Evolutionary conservation across 2,329 filamentous ascomycete species (phyloP).

Genomic region (Phialemoniopsis sp.): DNA sequence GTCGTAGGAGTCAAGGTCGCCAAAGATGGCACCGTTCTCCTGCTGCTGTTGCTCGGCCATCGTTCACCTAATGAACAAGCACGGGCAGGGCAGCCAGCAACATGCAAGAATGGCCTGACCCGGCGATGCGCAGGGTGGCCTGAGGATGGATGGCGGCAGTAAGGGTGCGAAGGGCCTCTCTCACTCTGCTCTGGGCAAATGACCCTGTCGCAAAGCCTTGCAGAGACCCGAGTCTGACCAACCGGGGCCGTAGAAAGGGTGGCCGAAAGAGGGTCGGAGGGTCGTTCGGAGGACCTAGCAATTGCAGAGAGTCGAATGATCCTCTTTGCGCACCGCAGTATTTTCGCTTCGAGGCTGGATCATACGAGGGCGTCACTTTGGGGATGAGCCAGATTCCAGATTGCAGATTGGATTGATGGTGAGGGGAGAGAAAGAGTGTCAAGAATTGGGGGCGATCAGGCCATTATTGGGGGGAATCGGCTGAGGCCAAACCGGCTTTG

Average conservation of each 20-base stretch:
- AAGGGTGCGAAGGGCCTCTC: neutral
- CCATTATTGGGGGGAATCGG: conserved; percentile 1
- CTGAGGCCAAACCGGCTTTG: no score
- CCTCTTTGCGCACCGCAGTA: no score
- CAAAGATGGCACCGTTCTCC: conserved; percentile 29
- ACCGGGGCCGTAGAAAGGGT: no score
- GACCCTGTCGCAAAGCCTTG: neutral
- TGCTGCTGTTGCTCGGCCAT: conserved; percentile 1
- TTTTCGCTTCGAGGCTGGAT: no score
- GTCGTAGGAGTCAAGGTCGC: conserved; percentile 35
- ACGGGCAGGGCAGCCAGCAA: neutral
- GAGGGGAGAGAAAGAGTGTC: no score
- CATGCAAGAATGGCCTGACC: neutral
- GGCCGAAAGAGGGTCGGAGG: no score
- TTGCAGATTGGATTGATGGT: neutral
- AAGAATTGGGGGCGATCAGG: conserved; percentile 3
- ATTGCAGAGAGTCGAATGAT: no score
- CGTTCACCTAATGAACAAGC: no score
- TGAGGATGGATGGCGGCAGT: neutral
- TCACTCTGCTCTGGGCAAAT: neutral
- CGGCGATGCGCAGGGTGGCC: no score
- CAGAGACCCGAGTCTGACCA: no score
- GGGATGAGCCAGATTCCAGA: neutral
- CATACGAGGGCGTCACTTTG: no score
- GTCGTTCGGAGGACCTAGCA: no score